phyloP scores from a whole-genome alignment of 345 rosid species.

The Eucalyptus sp. region DNA sequence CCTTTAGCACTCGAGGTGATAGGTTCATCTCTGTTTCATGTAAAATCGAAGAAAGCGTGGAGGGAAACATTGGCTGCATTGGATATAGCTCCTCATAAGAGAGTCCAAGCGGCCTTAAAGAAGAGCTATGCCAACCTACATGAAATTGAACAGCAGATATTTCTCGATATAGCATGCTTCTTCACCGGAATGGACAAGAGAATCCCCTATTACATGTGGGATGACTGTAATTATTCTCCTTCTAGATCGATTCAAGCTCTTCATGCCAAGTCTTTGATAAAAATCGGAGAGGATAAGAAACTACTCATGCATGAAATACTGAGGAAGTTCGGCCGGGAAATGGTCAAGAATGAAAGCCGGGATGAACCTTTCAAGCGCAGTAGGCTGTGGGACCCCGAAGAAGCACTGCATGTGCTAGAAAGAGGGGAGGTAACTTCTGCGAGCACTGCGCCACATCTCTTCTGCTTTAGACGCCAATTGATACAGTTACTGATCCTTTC shows the following conservation, averaged over 20 bases:
- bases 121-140: accelerated
- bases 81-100: too few species aligned
- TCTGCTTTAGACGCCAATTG: not conserved
- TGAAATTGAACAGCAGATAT: accelerated
- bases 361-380: accelerated
- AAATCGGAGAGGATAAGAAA: not conserved
- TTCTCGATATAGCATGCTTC: not conserved
- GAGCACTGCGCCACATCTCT: not conserved
- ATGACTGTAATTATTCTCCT: accelerated
- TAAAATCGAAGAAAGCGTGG: too few species aligned
- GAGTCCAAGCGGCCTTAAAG: not conserved
- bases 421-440: not conserved
- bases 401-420: not conserved
- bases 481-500: accelerated
- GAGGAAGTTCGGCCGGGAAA: not conserved
- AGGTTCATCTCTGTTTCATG: too few species aligned
- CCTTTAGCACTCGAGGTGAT: too few species aligned
- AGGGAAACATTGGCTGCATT: too few species aligned
- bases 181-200: accelerated
- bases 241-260: accelerated
- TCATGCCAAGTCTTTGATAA: accelerated
- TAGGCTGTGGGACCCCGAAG: accelerated
- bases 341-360: not conserved
- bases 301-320: not conserved
- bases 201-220: not conserved